Percentiles rank a stretch among this genome's conserved stretches.
phyloP scores from a whole-genome alignment of 208 protist genomes.

The Trypanosoma scelopori region DNA sequence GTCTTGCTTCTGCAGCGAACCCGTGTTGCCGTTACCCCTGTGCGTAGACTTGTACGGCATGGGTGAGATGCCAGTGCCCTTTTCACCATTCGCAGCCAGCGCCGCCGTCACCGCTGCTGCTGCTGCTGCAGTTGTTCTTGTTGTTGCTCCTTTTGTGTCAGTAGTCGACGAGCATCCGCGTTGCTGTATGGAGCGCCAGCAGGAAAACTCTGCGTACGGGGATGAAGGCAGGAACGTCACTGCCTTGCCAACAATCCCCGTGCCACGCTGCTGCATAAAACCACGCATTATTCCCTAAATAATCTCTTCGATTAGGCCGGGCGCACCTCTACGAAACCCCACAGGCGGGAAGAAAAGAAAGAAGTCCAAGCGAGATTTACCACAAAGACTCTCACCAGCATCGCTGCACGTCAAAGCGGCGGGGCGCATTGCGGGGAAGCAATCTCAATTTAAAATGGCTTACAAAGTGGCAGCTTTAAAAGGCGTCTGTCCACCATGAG shows the following conservation, averaged over 20 bases:
- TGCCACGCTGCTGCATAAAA: background rate
- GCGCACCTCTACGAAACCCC: too few relatives aligned
- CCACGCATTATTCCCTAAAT: slow-evolving; percentile 10
- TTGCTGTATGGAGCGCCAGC: background rate
- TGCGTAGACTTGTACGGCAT: slow-evolving; percentile 81
- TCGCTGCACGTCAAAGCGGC: too few relatives aligned
- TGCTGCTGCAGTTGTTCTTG: background rate
- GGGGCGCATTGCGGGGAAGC: too few relatives aligned
- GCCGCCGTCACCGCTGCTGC: background rate
- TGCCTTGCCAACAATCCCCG: background rate
- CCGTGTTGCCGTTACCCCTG: slow-evolving; percentile 52
- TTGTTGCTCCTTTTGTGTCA: background rate
- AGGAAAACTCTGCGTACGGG: background rate
- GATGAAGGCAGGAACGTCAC: background rate
- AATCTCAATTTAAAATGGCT: too few relatives aligned
- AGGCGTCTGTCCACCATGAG: too few relatives aligned
- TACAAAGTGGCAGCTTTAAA: too few relatives aligned
- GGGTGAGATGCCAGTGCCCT: slow-evolving; percentile 14
- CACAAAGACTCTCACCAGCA: too few relatives aligned
- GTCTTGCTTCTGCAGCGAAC: slow-evolving; percentile 36
- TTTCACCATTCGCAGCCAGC: background rate
- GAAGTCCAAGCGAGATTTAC: too few relatives aligned
- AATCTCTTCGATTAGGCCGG: too few relatives aligned
- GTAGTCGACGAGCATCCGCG: background rate
- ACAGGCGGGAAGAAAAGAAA: too few relatives aligned